Base-by-base conservation (phyloP, 1,284 basidiomycete genomes). In the Ceratobasidium sp. region DNA sequence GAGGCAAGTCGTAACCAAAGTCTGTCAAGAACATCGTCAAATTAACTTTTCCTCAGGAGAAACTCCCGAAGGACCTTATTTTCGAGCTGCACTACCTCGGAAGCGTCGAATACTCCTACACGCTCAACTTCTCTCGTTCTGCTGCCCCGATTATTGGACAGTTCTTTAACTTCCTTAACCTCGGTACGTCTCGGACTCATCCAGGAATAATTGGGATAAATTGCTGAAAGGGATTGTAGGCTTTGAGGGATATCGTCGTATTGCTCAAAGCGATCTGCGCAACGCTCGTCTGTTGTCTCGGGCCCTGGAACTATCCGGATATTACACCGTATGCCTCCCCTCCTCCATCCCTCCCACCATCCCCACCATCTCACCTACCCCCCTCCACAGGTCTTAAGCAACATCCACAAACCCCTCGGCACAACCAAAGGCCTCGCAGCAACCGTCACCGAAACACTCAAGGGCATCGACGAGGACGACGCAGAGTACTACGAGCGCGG, bases 91-190 rank as follows among this genome's bases (percentile, higher is more conserved):
- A 97, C 82, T 96, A 94, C 81, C 83, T 87, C 62, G 86, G 86
- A n/a, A 84, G 83, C 0, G 85, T 88, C 73, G 88, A 90, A 79
- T 89, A 89, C 80, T 86, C 91, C 0, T 98, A 97, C 86, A 97
- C 95, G 29, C 88, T 98, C 80, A 98, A 99, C 86, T 99, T 99
- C 82, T 95, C 93, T 54, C 90, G 96, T 9, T 95, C 95, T 0
- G 94, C 94, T 29, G 89, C 94, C 51, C 94, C 96, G 11, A 93
- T 99, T 80, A 91, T 98, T 22, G 85, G 82, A 5, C 85, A 87
- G 81, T 89, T 97, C 85, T 98, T 95, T 87, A 97, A 95, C 82
- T 89, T 96, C 81, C 81, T 96, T 54, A 92, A 95, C 80, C 89
- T 96, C 31, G 95, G 95, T 69, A 22, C 8, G 51, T 45, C 9